Evolutionary conservation across 2,329 filamentous ascomycete genomes (phyloP), one percentile per base, ranked within the genome.

Genomic region (Plenodomus biglobosus): DNA sequence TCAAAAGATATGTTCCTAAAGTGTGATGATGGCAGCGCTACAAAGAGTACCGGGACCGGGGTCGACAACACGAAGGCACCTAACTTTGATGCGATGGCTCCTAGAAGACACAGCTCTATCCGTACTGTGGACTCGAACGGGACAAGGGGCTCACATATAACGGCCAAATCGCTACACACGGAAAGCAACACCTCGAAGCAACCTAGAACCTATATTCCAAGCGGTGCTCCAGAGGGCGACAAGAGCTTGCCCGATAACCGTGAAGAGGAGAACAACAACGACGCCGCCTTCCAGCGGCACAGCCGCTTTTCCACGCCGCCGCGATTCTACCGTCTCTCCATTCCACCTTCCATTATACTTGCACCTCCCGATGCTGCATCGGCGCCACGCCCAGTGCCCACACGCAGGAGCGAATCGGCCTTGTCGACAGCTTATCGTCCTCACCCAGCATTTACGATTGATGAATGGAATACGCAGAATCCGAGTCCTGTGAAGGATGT

Each of bases 401-500:
- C 64, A 18, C 48, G 42, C 15, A 64, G 66, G 45, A 44, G 27
- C 16, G 46, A 54, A 8, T 34, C 50, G 15, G n/a, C 34, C 3
- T 45, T 52, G 8, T 52, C 56, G 6, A 63, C 58, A 3, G 42
- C 46, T 17, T 64, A 67, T 43, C 48, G 50, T 13, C 60, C 58
- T 1, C 58, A 66, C 40, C 61, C 60, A 19, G 60, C 54, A 35
- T 66, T 62, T 40, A 53, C 58, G 1, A 24, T 61, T 1, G 58
- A 64, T 18, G 60, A 66, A 7, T 69, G 67, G 65, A 45, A 52
- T 15, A 44, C 55, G 22, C 56, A 51, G 27, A 66, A 62, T 5
- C 66, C 65, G 2, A 70, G 67, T 41, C 66, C 65, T 1, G 56
- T 61, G 24, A 59, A 61, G 21, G 59, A 56, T 2, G 20, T 58